phyloP scores from a whole-genome alignment of 2,329 filamentous ascomycete species.

The Cryphonectria nitschkei region DNA sequence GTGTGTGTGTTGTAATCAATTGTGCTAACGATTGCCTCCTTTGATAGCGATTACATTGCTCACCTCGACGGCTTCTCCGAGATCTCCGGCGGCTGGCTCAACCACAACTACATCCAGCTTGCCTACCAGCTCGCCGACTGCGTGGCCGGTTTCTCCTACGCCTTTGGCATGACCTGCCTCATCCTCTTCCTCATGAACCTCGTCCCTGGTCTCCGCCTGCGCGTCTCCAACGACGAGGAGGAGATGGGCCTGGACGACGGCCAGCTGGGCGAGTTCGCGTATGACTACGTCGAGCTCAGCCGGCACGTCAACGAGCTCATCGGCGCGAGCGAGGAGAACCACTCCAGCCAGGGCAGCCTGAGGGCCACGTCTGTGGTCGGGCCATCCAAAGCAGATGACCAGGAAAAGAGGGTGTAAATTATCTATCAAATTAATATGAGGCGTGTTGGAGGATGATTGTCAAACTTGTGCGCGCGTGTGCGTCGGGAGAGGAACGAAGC shows the following conservation, averaged over 20 bases:
- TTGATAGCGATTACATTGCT: conserved; percentile 68
- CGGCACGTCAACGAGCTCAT: conserved; percentile 61
- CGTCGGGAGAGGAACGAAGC: background rate
- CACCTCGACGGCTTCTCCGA: conserved; percentile 69
- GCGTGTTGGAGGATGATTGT: background rate
- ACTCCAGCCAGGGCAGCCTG: conserved; percentile 32
- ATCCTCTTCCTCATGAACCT: conserved; percentile 74
- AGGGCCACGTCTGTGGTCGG: conserved; percentile 22
- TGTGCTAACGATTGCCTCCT: background rate
- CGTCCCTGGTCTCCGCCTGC: conserved; percentile 70
- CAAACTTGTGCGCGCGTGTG: background rate
- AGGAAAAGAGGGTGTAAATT: conserved; percentile 21
- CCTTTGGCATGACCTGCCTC: conserved; percentile 68
- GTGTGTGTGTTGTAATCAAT: no score
- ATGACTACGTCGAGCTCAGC: conserved; percentile 77
- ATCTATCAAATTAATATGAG: background rate
- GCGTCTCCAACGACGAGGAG: conserved; percentile 69
- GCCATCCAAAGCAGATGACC: conserved; percentile 8
- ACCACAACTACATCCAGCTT: conserved; percentile 71
- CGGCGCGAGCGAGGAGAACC: conserved; percentile 14
- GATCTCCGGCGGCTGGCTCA: conserved; percentile 69
- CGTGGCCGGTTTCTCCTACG: conserved; percentile 65
- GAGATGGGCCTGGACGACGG: conserved; percentile 72
- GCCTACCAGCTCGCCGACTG: conserved; percentile 73
- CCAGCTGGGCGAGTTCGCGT: conserved; percentile 81